Conservation (phyloP, 1,284 basidiomycete genomes). For the Rhizoctonia solani region DNA sequence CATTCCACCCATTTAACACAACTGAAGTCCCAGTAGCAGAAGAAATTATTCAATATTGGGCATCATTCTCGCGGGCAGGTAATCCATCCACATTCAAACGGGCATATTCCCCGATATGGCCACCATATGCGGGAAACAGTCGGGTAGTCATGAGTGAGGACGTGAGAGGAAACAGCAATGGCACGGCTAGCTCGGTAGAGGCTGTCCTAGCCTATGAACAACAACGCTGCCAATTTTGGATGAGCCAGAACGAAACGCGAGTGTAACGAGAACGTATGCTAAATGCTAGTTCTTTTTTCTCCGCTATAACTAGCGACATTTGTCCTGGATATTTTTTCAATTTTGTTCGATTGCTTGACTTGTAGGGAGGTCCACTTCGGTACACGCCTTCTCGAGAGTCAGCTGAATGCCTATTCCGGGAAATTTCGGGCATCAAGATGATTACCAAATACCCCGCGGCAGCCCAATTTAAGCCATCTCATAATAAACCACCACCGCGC, state of each 20-base stretch:
- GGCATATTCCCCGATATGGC: slow-evolving; percentile 47
- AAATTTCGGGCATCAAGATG: background rate
- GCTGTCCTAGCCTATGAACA: slow-evolving; percentile 45
- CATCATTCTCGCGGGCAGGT: slow-evolving; percentile 49
- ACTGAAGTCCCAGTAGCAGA: slow-evolving; percentile 49
- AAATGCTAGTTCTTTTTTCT: background rate
- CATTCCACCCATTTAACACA: slow-evolving; percentile 10
- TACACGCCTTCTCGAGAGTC: background rate
- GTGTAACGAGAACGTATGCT: slow-evolving; percentile 7
- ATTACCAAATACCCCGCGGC: slow-evolving; percentile 14
- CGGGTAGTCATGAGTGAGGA: slow-evolving; percentile 43
- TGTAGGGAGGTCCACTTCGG: background rate
- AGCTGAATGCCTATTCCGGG: background rate
- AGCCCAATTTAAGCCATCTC: background rate
- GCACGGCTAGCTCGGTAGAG: slow-evolving; percentile 43
- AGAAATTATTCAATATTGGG: slow-evolving; percentile 54
- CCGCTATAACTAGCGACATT: background rate
- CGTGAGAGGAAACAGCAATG: slow-evolving; percentile 29
- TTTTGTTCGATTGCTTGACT: background rate
- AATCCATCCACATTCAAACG: slow-evolving; percentile 46
- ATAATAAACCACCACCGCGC: background rate
- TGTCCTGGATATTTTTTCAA: background rate
- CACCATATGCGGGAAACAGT: slow-evolving; percentile 36
- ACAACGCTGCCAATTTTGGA: slow-evolving; percentile 51
- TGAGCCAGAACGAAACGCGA: slow-evolving; percentile 46